phyloP scores from a whole-genome alignment of 2,329 filamentous ascomycete genomes.

The Blastomyces emzantsi region DNA sequence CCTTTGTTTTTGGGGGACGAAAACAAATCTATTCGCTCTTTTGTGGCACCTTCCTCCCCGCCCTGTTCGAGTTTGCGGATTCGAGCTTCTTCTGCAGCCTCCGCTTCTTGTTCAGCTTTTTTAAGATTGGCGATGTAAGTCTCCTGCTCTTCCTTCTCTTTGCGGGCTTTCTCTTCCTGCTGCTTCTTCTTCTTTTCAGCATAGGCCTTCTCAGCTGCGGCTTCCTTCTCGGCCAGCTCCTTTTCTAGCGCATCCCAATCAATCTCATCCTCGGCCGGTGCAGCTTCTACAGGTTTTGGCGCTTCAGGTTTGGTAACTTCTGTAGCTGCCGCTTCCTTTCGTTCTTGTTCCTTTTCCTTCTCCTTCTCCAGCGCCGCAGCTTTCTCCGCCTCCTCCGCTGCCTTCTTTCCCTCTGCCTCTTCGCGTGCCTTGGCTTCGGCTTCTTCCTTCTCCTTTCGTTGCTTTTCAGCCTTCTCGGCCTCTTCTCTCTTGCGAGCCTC shows the following conservation, averaged over 20 bases:
- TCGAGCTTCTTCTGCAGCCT: slow-evolving; percentile 38
- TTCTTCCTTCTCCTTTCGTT: slow-evolving; percentile 13
- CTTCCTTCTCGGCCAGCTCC: slow-evolving; percentile 40
- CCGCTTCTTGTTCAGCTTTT: slow-evolving; percentile 40
- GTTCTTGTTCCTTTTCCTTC: slow-evolving; percentile 22
- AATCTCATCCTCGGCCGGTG: slow-evolving; percentile 33
- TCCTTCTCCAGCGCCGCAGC: slow-evolving; percentile 13
- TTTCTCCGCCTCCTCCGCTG: slow-evolving; percentile 20
- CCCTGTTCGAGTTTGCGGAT: slow-evolving; percentile 33
- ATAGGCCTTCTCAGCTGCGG: slow-evolving; percentile 39
- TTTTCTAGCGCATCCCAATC: slow-evolving; percentile 41
- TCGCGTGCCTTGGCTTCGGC: slow-evolving; percentile 23
- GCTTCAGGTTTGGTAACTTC: slow-evolving; percentile 36
- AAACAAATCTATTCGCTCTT: slow-evolving; percentile 32
- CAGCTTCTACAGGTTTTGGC: slow-evolving; percentile 21
- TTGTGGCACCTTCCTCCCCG: slow-evolving; percentile 29
- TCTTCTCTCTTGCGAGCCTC: slow-evolving; percentile 26
- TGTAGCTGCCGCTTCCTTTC: slow-evolving; percentile 35
- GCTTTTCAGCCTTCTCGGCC: slow-evolving; percentile 15
- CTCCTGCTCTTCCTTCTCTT: slow-evolving; percentile 39
- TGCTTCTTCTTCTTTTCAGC: slow-evolving; percentile 72
- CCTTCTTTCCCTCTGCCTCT: slow-evolving; percentile 19
- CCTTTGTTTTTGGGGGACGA: slow-evolving; percentile 38
- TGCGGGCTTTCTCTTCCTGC: slow-evolving; percentile 45
- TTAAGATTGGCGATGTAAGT: slow-evolving; percentile 42